Base-by-base conservation (phyloP, 2,329 filamentous ascomycete genomes). In the Botrytis deweyae region DNA sequence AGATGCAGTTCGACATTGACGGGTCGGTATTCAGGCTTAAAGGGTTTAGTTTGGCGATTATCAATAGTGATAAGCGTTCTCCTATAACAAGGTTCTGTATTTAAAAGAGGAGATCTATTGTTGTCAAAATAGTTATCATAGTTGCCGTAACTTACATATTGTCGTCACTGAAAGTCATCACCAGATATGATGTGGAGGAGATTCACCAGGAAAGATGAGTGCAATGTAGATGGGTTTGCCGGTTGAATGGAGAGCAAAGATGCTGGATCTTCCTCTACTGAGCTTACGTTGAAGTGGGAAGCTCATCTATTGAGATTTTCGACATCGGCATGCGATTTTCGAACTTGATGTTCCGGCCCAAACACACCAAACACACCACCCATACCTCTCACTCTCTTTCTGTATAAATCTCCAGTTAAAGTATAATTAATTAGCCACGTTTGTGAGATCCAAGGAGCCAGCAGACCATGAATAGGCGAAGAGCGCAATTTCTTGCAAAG, bases 51-150 rank as follows among this genome's bases (percentile, higher is more conserved):
- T 7, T 16, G 25, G 12, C 12, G 5, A n/a, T 16, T 14, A 14
- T 55, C 49, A 55, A 55, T n/a, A 55, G 25, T 6, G 9, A 8
- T 20, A n/a, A 55, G 25, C 14, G 49, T 16, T 29, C 12, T 55
- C 6, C 12, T 14, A 16, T 16, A 14, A 16, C 14, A n/a, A 1
- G 14, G 25, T 12, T 29, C 4, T 55, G 5, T 3, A 55, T 8
- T 5, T 29, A 14, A 7, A 16, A 55, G 8, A 2, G 0, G 5
- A 12, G 6, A 29, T 18, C 0, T 29, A 0, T 9, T 55, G n/a
- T 29, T 18, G 52, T 55, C 6, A 29, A 29, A 6, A 55, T 9
- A 55, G 12, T 29, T 18, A 55, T 55, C 6, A 8, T 55, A 3
- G 0, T 14, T n/a, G 22, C 8, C 12, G 12, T 42, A 5, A 10